These are phyloP conservation scores for Phellinidium pouzarii DNA, from an alignment of 1,284 basidiomycete genomes.

Conservation along the genomic window DNA sequence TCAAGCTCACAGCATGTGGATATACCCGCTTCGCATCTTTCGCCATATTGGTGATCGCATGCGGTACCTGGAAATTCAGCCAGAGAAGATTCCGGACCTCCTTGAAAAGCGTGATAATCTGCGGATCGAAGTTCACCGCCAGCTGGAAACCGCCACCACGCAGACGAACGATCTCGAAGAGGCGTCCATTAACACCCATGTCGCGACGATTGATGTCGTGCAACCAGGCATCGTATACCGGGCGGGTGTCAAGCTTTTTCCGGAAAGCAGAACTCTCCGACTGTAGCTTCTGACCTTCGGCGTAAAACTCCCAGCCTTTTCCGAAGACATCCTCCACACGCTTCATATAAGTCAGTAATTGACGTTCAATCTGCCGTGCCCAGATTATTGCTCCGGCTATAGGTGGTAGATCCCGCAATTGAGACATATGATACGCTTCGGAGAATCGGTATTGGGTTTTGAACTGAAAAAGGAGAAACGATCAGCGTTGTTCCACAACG, in stretches of 20 bases:
- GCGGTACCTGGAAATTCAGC: conserved; percentile 93
- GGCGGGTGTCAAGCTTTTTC: conserved; percentile 90
- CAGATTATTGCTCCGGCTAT: conserved; percentile 98
- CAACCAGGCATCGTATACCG: conserved; percentile 95
- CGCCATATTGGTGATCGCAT: conserved; percentile 92
- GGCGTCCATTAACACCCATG: conserved; percentile 87
- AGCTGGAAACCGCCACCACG: conserved; percentile 83
- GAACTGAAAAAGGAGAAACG: conserved; percentile 58
- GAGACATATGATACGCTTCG: conserved; percentile 96
- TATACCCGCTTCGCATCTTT: conserved; percentile 98
- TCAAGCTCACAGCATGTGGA: conserved; percentile 94
- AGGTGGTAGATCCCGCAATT: conserved; percentile 94
- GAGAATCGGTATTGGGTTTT: conserved; percentile 93
- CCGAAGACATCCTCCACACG: conserved; percentile 99
- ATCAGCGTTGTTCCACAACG: conserved; percentile 17
- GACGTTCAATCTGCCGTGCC: conserved; percentile 96
- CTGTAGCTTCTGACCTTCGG: conserved; percentile 97
- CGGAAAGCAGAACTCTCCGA: conserved; percentile 89
- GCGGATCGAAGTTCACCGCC: conserved; percentile 94
- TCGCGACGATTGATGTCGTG: conserved; percentile 90
- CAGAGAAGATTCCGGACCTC: conserved; percentile 94
- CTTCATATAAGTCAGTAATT: conserved; percentile 96
- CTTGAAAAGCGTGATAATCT: conserved; percentile 97
- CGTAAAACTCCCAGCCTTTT: conserved; percentile 97
- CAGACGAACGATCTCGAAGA: conserved; percentile 90